Evolutionary conservation across 139 green algal species (phyloP).

Genomic region (Ettlia oleoabundans): DNA sequence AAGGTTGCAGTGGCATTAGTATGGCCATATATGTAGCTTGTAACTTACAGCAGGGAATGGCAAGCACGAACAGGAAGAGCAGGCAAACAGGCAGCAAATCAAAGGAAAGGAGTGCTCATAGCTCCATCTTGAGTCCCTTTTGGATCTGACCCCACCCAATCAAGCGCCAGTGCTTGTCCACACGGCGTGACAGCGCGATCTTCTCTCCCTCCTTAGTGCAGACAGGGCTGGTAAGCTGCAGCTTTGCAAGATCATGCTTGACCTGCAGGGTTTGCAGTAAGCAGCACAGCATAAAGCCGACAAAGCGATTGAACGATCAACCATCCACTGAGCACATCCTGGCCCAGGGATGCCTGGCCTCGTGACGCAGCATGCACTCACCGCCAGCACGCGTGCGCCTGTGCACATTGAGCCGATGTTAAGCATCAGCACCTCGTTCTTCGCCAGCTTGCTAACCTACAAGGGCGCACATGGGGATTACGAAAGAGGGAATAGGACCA

Average conservation of each 20-base stretch:
- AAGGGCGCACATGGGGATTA: neutral
- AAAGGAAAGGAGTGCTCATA: neutral
- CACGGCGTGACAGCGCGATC: conserved; percentile 91
- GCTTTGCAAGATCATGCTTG: conserved; percentile 98
- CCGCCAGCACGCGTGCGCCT: conserved; percentile 93
- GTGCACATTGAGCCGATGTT: conserved; percentile 99
- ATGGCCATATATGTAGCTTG: too few relatives aligned
- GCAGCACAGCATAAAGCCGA: neutral
- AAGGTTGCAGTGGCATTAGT: too few relatives aligned
- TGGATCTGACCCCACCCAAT: conserved; percentile 95
- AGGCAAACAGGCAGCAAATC: neutral
- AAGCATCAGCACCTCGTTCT: conserved; percentile 99
- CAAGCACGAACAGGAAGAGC: neutral
- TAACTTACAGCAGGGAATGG: too few relatives aligned
- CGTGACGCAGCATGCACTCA: conserved; percentile 29
- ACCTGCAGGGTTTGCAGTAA: conserved; percentile 45
- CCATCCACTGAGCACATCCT: neutral
- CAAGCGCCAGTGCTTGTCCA: conserved; percentile 99
- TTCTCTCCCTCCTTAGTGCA: conserved; percentile 99
- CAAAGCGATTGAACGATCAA: neutral
- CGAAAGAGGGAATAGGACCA: too few relatives aligned
- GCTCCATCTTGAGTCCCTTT: conserved; percentile 35
- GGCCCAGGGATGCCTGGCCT: neutral
- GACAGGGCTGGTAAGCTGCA: conserved; percentile 96
- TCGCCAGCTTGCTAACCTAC: conserved; percentile 97